Evolutionary conservation across 2,329 filamentous ascomycete genomes (phyloP), one percentile per base, ranked within the genome.

Genomic region (Cytospora paraplurivora): DNA sequence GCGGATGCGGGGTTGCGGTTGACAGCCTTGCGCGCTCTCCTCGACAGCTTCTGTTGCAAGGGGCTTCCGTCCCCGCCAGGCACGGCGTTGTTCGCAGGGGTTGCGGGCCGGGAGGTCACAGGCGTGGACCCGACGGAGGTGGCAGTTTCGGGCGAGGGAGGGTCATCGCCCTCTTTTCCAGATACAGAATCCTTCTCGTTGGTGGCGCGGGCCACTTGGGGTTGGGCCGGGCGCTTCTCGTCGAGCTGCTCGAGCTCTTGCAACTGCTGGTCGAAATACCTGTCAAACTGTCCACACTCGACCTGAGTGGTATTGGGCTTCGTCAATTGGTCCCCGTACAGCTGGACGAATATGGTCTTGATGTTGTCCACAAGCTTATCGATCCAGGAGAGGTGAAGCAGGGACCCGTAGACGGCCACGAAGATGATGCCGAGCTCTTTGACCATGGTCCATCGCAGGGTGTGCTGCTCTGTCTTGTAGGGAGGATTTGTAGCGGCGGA

Each of bases 351-450:
- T 38, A 99, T 88, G 11, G 91, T 93, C 74, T 89, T 92, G 71
- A 98, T 92, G 72, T 98, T 96, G 73, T 97, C 94, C 69, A 99
- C 87, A 55, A 99, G 88, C 75, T 95, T 93, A 76, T 99, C 95
- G 68, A 98, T 92, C 95, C 96, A 99, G 13, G 91, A 93, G 10
- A 99, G 85, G 76, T 97, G 93, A 35, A 99, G 85, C 37, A 99
- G 86, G 47, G 93, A 97, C 74, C 96, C 91, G 76, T 99, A 99
- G 68, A 99, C 95, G 68, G 94, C 95, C 93, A 98, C 94, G 77
- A 99, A 99, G 68, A 99, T 96, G 68, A 99, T 79, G 49, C 93
- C 93, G 59, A 98, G 81, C 73, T 99, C 95, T 78, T 97, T 98
- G 60, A 90, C 89, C 41, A 91, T 87, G 5, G 92, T 93, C 91